Conservation (phyloP, 371 early-diverging fungal species). For the Dichotomocladium elegans region DNA sequence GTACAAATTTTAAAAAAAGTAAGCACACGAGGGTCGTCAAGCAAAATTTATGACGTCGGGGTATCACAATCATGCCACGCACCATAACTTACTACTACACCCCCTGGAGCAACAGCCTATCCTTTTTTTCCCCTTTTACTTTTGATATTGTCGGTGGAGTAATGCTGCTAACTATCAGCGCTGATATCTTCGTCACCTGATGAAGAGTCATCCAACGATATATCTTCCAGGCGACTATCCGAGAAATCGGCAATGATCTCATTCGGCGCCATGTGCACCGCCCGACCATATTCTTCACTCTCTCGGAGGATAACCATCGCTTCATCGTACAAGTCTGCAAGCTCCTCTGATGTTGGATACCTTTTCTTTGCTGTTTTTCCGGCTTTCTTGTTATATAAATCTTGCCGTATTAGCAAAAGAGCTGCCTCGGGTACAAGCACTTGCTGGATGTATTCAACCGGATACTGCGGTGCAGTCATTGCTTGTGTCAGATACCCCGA, state of each 20-base stretch:
- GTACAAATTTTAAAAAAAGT: too few relatives aligned
- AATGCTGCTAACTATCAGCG: too few relatives aligned
- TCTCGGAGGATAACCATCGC: slow-evolving; percentile 45
- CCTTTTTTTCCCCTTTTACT: too few relatives aligned
- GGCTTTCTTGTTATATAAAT: slow-evolving; percentile 13
- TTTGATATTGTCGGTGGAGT: too few relatives aligned
- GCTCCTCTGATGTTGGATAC: neutral
- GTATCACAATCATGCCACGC: too few relatives aligned
- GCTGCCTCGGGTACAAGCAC: slow-evolving; percentile 61
- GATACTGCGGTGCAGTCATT: slow-evolving; percentile 39
- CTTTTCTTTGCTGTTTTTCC: neutral
- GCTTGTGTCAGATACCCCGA: slow-evolving; percentile 27
- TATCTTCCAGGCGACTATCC: neutral
- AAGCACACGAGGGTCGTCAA: too few relatives aligned
- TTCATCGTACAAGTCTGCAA: slow-evolving; percentile 12
- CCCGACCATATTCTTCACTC: slow-evolving; percentile 48
- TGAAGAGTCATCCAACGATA: neutral
- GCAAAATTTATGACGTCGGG: too few relatives aligned
- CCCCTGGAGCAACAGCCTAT: too few relatives aligned
- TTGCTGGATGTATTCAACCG: slow-evolving; percentile 58
- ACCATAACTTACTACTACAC: too few relatives aligned
- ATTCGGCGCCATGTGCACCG: slow-evolving; percentile 32
- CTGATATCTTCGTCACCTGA: neutral
- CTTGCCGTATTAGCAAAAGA: slow-evolving; percentile 50
- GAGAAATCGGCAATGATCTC: slow-evolving; percentile 9